Percentiles rank a stretch among this genome's conserved stretches.
phyloP scores from a whole-genome alignment of 2,329 filamentous ascomycete species.

The Mycogone perniciosa region DNA sequence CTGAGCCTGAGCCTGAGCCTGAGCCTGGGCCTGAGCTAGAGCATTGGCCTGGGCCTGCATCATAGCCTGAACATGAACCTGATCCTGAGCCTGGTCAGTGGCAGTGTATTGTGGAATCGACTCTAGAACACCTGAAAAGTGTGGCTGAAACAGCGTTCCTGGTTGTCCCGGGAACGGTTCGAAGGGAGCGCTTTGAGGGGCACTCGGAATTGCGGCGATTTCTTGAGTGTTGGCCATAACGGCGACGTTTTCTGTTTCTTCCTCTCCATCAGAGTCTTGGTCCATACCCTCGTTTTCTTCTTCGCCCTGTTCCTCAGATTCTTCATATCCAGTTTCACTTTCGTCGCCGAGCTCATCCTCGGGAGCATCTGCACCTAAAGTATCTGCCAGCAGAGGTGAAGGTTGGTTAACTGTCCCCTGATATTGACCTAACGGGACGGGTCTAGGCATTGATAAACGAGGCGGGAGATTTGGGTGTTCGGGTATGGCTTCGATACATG shows the following conservation, averaged over 20 bases:
- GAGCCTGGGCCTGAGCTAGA: background rate
- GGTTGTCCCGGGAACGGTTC: background rate
- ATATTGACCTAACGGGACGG: constrained; percentile 7
- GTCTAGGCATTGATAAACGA: background rate
- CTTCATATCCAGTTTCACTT: constrained; percentile 12
- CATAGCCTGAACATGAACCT: too few relatives aligned
- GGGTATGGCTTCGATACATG: constrained; percentile 20
- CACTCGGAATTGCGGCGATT: background rate
- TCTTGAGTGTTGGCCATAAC: constrained; percentile 4
- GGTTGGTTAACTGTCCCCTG: constrained; percentile 5
- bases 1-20: background rate
- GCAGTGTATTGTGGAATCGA: constrained; percentile 4
- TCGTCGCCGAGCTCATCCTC: background rate
- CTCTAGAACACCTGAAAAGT: constrained; percentile 9
- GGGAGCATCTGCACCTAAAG: constrained; percentile 1
- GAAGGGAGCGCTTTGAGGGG: background rate
- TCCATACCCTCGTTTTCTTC: constrained; percentile 16
- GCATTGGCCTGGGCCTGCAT: background rate
- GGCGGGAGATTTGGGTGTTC: constrained; percentile 25
- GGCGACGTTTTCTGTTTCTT: constrained; percentile 3
- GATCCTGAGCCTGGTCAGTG: too few relatives aligned
- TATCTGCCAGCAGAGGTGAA: constrained; percentile 8
- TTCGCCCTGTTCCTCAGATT: constrained; percentile 13
- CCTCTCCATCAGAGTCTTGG: constrained; percentile 10
- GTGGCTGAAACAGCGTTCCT: background rate